Conservation (phyloP, 2,329 filamentous ascomycete species). For the Neopestalotiopsis rosae region DNA sequence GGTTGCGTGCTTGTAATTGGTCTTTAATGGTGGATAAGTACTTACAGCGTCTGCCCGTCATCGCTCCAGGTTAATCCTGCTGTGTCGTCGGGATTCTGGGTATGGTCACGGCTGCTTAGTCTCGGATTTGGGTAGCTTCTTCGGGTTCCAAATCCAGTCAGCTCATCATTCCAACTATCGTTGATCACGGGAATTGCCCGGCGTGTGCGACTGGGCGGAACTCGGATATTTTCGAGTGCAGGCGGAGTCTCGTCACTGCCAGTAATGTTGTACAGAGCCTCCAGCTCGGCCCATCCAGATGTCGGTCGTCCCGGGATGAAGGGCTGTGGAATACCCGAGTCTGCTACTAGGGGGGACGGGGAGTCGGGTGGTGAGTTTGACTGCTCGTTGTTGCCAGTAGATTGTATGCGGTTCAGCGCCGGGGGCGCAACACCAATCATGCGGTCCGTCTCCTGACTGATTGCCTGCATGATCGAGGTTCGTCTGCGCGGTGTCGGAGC, state of each 20-base stretch:
- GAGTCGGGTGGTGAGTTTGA: background rate
- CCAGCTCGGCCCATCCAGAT: constrained; percentile 47
- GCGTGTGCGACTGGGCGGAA: constrained; percentile 33
- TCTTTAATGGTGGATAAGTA: constrained; percentile 19
- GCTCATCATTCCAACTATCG: constrained; percentile 38
- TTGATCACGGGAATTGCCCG: constrained; percentile 35
- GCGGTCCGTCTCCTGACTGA: constrained; percentile 33
- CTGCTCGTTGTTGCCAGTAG: constrained; percentile 24
- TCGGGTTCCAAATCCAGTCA: constrained; percentile 29
- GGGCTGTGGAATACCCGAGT: constrained; percentile 31
- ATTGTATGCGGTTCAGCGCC: constrained; percentile 26
- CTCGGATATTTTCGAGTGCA: constrained; percentile 33
- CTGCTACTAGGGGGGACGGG: constrained; percentile 16
- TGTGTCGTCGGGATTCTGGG: constrained; percentile 60
- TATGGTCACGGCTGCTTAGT: constrained; percentile 41
- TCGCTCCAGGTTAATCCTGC: constrained; percentile 67
- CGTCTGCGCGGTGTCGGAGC: constrained; percentile 34
- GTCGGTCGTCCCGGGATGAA: constrained; percentile 33
- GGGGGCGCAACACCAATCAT: constrained; percentile 20
- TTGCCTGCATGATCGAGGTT: constrained; percentile 36
- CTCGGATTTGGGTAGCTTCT: constrained; percentile 29
- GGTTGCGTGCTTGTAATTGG: background rate
- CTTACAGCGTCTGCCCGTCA: constrained; percentile 65
- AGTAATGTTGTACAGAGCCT: constrained; percentile 47
- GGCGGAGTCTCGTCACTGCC: constrained; percentile 23